Percentiles rank a stretch among this genome's conserved stretches.
Evolutionary conservation across 805 yeast species (phyloP).

Genomic region (Nakazawaea pomicola): DNA sequence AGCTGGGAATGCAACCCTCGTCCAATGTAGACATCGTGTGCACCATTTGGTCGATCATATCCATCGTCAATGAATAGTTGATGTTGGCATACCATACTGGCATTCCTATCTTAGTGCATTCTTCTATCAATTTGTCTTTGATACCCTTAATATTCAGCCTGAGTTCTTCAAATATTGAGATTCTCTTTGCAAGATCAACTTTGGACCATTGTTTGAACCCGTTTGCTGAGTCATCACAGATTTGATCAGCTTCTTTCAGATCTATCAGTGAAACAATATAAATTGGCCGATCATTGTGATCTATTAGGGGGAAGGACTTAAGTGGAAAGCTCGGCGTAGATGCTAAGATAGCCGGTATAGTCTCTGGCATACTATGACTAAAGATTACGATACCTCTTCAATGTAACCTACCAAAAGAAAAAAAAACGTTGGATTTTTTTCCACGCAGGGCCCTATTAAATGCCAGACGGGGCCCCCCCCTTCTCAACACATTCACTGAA

Average conservation of each 20-base stretch:
- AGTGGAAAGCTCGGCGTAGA: too few relatives aligned
- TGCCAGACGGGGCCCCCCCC: too few relatives aligned
- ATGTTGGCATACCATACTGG: constrained; percentile 32
- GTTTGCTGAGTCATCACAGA: constrained; percentile 14
- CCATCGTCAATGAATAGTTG: constrained; percentile 26
- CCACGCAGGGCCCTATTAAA: too few relatives aligned
- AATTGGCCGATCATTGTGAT: too few relatives aligned
- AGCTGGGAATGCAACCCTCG: constrained; percentile 20
- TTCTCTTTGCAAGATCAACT: constrained; percentile 11
- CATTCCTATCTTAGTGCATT: constrained; percentile 30
- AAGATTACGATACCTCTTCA: too few relatives aligned
- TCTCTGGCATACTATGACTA: too few relatives aligned
- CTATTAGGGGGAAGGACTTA: too few relatives aligned
- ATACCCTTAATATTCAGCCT: constrained; percentile 8
- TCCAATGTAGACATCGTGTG: constrained; percentile 17
- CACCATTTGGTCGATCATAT: constrained; percentile 27
- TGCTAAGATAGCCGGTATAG: too few relatives aligned
- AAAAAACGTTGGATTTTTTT: too few relatives aligned
- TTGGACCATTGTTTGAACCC: constrained; percentile 20
- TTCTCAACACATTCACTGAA: too few relatives aligned
- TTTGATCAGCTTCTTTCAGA: background rate
- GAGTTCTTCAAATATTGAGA: constrained; percentile 13
- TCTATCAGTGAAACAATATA: constrained; percentile 1
- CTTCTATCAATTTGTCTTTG: constrained; percentile 17
- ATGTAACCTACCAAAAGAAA: too few relatives aligned